Evolutionary conservation across 2,329 filamentous ascomycete genomes (phyloP), one percentile per base, ranked within the genome.

Genomic region (Aspergillus intermedius): DNA sequence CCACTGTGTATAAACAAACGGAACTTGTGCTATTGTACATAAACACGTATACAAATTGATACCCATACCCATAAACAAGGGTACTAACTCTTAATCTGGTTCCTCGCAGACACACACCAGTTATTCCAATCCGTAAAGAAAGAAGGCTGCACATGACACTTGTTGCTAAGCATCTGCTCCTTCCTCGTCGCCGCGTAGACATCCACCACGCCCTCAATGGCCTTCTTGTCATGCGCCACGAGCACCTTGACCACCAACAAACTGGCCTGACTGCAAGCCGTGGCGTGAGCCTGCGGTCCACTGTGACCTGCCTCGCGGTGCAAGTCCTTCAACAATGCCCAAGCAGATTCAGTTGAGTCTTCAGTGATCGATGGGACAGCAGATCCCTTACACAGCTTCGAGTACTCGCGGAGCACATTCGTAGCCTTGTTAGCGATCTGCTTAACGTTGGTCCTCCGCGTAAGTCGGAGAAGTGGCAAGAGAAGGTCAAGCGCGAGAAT

Each of bases 121-220:
- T 88, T 87, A 54, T 83, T 76, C 84, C 84, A 89, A 52, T 88
- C 84, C 2, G 75, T 74, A 58, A 88, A 87, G 67, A 89, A 85
- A 0, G 75, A 75, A 19, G 78, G 75, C 67, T 84, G 82, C 42
- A 87, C 74, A 66, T 77, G 79, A 40, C 75, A 76, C 60, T 77
- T 75, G 30, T 78, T 78, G 55, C 73, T 71, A 28, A 77, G 68
- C 51, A 84, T 74, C 75, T 83, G 85, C 42, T 72, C 69, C 45
- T 77, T 72, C 67, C 84, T 77, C 12, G 83, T 83, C 54, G 77
- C 71, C 2, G 74, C 76, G 69, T 90, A 89, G n/a, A 86, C 72
- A 49, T 73, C 76, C 37, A 82, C 80, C 25, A 87, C 74, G 19
- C 73, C 71, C 41, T 75, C 71, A 19, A 85, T 71, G 46, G 70